Evolutionary conservation across 1,284 basidiomycete genomes (phyloP), one percentile per base, ranked within the genome.

Genomic region (Apiotrichum brassicae): DNA sequence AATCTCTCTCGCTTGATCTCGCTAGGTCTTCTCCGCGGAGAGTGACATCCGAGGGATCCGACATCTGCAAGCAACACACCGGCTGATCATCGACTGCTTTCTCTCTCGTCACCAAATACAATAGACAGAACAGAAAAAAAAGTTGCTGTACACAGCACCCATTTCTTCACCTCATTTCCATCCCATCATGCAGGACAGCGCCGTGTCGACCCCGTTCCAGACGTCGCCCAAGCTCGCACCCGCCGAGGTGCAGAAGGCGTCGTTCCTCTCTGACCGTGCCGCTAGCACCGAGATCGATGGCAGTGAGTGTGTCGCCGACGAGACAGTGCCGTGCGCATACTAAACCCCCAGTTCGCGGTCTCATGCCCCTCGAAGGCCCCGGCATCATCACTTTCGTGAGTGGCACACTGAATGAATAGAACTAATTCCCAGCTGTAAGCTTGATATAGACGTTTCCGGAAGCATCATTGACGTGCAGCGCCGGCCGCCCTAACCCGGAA

Each of bases 331-430:
- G 30, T 12, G 6, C 37, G 9, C 25, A 30, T 30, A 30, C 8
- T 30, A 8, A 23, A 14, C 7, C 42, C 16, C 24, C 65, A 75
- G 79, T 82, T 54, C 76, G 80, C 40, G 75, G 76, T 1, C 79
- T 97, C 26, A 81, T 85, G 61, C 87, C 84, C 0, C 77, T 90
- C 38, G 92, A 97, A 72, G 73, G 75, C 19, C 88, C 89, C 0
- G 87, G 86, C 4, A 74, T 94, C 56, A 84, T 97, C 49, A 92
- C 89, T 16, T 78, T 95, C 51, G 80, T 91, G 43, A 58, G 71
- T 66, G 12, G n/a, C n/a, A n/a, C n/a, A n/a, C n/a, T n/a, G n/a
- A n/a, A n/a, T n/a, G n/a, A n/a, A n/a, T n/a, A n/a, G n/a, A n/a
- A n/a, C n/a, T n/a, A n/a, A n/a, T n/a, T n/a, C n/a, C n/a, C n/a